Base-by-base conservation (phyloP, 345 rosid genomes). In the Salix brachista region DNA sequence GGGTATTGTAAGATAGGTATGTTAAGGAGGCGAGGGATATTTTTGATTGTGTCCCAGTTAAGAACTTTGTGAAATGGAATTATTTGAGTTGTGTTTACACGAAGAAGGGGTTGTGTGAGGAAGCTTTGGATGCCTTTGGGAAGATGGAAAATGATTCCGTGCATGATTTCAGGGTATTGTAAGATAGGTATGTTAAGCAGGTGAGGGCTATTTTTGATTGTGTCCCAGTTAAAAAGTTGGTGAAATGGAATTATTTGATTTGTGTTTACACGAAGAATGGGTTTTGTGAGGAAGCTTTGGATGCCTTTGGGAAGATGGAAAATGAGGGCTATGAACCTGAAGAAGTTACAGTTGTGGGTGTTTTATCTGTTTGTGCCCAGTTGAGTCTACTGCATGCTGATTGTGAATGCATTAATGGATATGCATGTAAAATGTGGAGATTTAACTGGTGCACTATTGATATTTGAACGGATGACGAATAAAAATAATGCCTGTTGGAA, bases 361-460 rank as follows among this genome's bases (percentile, higher is more conserved):
- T 85, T 78, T 78, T 90, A 62, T 91, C 97, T 75, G 94, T 93
- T 71, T 89, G 97, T 86, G 92, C 93, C 78, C 97, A 88, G 79
- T 78, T 84, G 64, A 90, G 93, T 21, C 76, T 82, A 52, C 75
- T 91, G 75, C 86, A 87, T 79, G 71, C 71, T 77, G 98, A 94
- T 67, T 83, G 11, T 28, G 46, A 75, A 75, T 75, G 78, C 79
- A 14, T 83, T 91, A 64, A 80, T 94, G 65, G 96, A 90, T 66
- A 92, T 89, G 97, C 89, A 92, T 79, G 89, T 89, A 3, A 94
- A 92, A 78, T 89, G 98, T 17, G 96, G 97, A 65, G 92, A 90
- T 80, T 78, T 92, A 82, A 76, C 39, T 66, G 82, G 70, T 79
- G 94, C 93, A 0, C 86, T 77, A 69, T 83, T 70, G 2, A 85